These are phyloP conservation scores for Gautieria morchelliformis DNA, from an alignment of 768 basidiomycete species.

Conservation along the genomic window DNA sequence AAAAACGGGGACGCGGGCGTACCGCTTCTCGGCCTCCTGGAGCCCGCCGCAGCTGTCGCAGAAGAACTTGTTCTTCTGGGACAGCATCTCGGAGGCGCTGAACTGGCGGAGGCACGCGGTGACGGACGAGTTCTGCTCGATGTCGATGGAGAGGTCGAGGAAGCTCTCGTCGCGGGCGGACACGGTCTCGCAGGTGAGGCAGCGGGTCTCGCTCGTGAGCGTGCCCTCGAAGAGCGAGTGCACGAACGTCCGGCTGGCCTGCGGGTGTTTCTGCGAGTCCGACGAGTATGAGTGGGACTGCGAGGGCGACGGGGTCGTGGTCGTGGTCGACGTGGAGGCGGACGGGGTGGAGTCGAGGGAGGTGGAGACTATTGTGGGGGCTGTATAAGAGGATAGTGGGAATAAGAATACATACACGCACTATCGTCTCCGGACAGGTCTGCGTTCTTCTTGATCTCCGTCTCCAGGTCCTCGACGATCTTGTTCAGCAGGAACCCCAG, in stretches of 20 bases:
- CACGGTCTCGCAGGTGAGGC: constrained; percentile 95
- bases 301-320: constrained; percentile 25
- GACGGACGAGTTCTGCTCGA: constrained; percentile 95
- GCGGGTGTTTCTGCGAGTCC: constrained; percentile 1
- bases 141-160: constrained; percentile 97
- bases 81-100: constrained; percentile 96
- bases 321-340: constrained; percentile 31
- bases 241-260: constrained; percentile 56
- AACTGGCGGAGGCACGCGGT: constrained; percentile 95
- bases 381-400: constrained; percentile 9
- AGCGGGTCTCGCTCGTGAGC: constrained; percentile 94
- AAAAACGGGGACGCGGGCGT: too few relatives aligned
- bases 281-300: constrained; percentile 8
- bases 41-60: constrained; percentile 95
- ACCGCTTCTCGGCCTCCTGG: constrained; percentile 98
- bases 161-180: constrained; percentile 94
- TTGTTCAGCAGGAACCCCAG: constrained; percentile 88
- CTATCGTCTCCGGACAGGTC: constrained; percentile 33
- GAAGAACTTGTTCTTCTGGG: constrained; percentile 96
- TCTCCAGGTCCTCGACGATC: constrained; percentile 88
- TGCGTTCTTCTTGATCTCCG: constrained; percentile 39
- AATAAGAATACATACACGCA: constrained; percentile 29
- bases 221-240: constrained; percentile 90
- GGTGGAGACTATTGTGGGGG: constrained; percentile 39
- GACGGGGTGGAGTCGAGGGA: constrained; percentile 50